These are phyloP conservation scores for Colletotrichum euphorbiae DNA, from an alignment of 2,329 filamentous ascomycete genomes.

Conservation along the genomic window DNA sequence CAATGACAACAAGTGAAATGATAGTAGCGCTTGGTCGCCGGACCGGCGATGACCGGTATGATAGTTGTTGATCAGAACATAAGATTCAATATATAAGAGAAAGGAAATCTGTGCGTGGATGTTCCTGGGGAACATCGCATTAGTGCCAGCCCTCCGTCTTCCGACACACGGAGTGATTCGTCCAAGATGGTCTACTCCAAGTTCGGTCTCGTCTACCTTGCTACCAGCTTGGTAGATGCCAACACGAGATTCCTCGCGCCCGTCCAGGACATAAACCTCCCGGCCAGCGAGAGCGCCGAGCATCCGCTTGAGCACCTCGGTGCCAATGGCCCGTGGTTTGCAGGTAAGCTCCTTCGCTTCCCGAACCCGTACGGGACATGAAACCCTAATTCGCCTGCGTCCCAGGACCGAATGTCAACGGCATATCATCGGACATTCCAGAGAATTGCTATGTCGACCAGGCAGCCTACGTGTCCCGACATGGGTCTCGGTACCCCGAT, in stretches of 20 bases:
- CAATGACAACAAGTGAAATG: neutral
- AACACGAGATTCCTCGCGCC: constrained; percentile 41
- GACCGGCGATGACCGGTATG: constrained; percentile 14
- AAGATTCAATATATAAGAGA: neutral
- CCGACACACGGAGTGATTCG: neutral
- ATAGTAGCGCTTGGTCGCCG: constrained; percentile 31
- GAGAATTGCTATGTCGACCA: constrained; percentile 69
- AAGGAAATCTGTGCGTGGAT: neutral
- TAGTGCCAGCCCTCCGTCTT: neutral
- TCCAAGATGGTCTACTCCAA: constrained; percentile 18
- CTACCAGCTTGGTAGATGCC: constrained; percentile 5
- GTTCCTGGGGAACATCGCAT: neutral
- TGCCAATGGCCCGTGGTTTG: constrained; percentile 65
- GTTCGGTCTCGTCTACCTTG: constrained; percentile 24
- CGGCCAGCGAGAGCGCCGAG: constrained; percentile 45
- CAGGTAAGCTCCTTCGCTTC: constrained; percentile 49
- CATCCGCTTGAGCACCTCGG: constrained; percentile 62
- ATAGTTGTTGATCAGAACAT: neutral
- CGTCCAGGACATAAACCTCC: constrained; percentile 44
- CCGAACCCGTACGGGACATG: neutral
- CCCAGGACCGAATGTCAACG: constrained; percentile 67
- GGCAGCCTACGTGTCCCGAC: constrained; percentile 69
- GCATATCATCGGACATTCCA: constrained; percentile 65
- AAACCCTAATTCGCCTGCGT: neutral
- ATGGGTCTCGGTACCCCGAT: constrained; percentile 74